A percentile compares a stretch with the other conserved stretches of the same genome.
phyloP scores from a whole-genome alignment of 345 rosid genomes.

The Salix suchowensis region DNA sequence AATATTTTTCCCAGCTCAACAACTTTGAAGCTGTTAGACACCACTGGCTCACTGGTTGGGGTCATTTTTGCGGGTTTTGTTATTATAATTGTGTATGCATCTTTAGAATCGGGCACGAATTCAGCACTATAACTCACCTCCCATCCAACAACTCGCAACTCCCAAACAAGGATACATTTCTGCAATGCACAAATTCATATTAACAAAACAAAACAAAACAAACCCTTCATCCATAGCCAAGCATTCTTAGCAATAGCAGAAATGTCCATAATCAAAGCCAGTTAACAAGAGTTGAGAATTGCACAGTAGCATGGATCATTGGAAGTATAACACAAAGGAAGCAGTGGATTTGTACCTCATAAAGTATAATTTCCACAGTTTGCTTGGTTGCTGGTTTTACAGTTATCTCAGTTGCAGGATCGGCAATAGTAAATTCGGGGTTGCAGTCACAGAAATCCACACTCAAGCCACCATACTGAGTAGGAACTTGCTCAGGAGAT shows the following conservation, averaged over 20 bases:
- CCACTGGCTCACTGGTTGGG: constrained; percentile 64
- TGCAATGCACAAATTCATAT: constrained; percentile 22
- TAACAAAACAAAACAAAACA: background rate
- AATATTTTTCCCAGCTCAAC: constrained; percentile 65
- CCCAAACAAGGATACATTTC: constrained; percentile 85
- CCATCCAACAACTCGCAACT: constrained; percentile 88
- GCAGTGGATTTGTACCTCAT: constrained; percentile 46
- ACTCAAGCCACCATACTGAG: constrained; percentile 85
- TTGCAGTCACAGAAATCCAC: constrained; percentile 76
- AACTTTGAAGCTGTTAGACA: constrained; percentile 64
- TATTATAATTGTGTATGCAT: constrained; percentile 60
- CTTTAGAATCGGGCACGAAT: constrained; percentile 67
- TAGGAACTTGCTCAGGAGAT: constrained; percentile 80
- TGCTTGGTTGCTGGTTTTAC: constrained; percentile 81
- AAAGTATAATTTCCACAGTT: constrained; percentile 76
- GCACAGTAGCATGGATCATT: background rate
- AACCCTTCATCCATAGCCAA: background rate
- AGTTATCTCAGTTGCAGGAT: constrained; percentile 60
- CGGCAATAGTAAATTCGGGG: constrained; percentile 65
- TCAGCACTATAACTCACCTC: constrained; percentile 80
- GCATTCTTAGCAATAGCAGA: background rate
- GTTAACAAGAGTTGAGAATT: background rate
- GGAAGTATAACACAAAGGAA: background rate
- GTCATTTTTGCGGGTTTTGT: constrained; percentile 67
- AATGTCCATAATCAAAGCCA: background rate